Conservation (phyloP, 108 stramenopile genomes). For the Fragilaria radians region DNA sequence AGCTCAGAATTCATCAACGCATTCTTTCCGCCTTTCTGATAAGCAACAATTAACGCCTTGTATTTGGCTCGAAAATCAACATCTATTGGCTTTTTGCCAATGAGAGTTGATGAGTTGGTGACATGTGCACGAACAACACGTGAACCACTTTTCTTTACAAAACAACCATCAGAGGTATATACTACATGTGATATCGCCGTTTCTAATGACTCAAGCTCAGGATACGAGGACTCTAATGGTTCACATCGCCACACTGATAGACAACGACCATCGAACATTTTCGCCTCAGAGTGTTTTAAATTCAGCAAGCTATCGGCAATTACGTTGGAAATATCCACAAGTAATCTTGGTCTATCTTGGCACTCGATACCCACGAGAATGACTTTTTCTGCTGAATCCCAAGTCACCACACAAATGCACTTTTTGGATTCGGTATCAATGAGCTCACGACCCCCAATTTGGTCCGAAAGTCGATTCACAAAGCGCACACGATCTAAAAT, state of each 20-base stretch:
- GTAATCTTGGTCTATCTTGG: conserved; percentile 47
- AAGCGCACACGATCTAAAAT: background rate
- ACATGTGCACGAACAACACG: conserved; percentile 66
- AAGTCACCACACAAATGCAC: background rate
- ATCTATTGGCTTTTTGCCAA: conserved; percentile 42
- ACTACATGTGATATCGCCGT: conserved; percentile 38
- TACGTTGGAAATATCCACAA: conserved; percentile 67
- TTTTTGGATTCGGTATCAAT: background rate
- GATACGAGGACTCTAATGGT: conserved; percentile 30
- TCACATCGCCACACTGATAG: conserved; percentile 81
- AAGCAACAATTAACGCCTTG: conserved; percentile 68
- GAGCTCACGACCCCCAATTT: background rate
- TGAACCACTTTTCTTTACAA: conserved; percentile 51
- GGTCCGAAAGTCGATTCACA: background rate
- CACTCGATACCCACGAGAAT: conserved; percentile 49
- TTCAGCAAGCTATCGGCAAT: conserved; percentile 47
- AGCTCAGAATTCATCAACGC: conserved; percentile 18
- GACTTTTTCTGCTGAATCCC: background rate
- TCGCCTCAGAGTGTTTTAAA: conserved; percentile 71
- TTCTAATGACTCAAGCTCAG: conserved; percentile 64
- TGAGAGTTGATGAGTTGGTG: conserved; percentile 36
- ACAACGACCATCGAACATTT: conserved; percentile 50
- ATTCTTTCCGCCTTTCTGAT: conserved; percentile 53
- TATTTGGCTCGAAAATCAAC: conserved; percentile 53
- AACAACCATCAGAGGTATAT: conserved; percentile 16